phyloP scores from a whole-genome alignment of 1,284 basidiomycete genomes.

The Heimioporus retisporus region DNA sequence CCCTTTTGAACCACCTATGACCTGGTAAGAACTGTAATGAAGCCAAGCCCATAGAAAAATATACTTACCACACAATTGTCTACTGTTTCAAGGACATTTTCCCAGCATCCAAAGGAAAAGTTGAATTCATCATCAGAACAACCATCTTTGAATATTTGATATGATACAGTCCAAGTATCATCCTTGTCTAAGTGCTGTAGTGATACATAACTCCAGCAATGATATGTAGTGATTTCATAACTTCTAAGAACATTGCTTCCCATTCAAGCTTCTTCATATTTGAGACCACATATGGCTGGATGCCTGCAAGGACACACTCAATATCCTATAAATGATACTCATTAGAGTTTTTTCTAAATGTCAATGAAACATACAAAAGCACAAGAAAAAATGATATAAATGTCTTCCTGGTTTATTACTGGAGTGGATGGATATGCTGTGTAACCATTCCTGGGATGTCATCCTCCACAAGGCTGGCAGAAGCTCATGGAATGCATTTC shows the following conservation, averaged over 20 bases:
- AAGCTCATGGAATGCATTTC: constrained; percentile 6
- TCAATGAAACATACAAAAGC: background rate
- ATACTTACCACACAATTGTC: constrained; percentile 19
- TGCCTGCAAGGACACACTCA: constrained; percentile 4
- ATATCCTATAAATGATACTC: constrained; percentile 9
- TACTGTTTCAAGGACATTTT: constrained; percentile 1
- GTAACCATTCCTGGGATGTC: constrained; percentile 11
- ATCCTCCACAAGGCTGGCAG: constrained; percentile 7
- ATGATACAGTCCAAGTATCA: constrained; percentile 4
- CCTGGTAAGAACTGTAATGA: background rate
- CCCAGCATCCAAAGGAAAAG: constrained; percentile 16
- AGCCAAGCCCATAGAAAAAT: background rate
- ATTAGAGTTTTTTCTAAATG: background rate
- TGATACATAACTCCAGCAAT: constrained; percentile 24
- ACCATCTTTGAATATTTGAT: constrained; percentile 14
- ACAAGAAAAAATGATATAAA: constrained; percentile 2
- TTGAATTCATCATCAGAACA: constrained; percentile 14
- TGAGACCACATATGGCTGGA: background rate
- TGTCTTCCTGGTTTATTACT: background rate
- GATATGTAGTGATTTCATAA: constrained; percentile 15
- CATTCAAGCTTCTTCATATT: background rate
- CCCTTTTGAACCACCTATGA: constrained; percentile 23
- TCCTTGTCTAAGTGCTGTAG: constrained; percentile 17
- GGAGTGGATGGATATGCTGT: background rate
- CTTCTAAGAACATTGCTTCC: background rate